Conservation (phyloP, 306 rosid species). For the Hippophae gyantsensis region DNA sequence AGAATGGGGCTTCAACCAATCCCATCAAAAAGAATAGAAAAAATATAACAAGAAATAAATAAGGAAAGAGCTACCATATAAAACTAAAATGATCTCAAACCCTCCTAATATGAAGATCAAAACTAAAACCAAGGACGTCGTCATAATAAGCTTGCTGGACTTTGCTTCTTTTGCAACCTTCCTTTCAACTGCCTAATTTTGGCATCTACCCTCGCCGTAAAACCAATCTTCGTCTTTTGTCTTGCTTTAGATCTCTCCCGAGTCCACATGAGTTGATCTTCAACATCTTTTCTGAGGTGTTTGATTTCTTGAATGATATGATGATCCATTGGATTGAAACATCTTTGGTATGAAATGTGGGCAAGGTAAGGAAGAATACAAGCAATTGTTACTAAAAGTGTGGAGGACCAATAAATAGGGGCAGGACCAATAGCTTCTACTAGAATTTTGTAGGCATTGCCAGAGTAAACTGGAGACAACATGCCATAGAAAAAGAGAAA, state of each 20-base stretch:
- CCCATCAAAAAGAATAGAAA: slow-evolving; percentile 25
- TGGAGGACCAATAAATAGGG: slow-evolving; percentile 70
- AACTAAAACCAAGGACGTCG: slow-evolving; percentile 15
- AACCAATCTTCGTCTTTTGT: slow-evolving; percentile 87
- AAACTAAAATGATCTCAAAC: slow-evolving; percentile 17
- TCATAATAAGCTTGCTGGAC: slow-evolving; percentile 23
- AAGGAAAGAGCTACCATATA: slow-evolving; percentile 22
- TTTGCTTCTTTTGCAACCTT: slow-evolving; percentile 59
- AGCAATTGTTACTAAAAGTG: slow-evolving; percentile 54
- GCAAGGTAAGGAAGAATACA: slow-evolving; percentile 82
- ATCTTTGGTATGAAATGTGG: slow-evolving; percentile 81
- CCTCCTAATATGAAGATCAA: slow-evolving; percentile 32
- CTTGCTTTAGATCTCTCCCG: slow-evolving; percentile 78
- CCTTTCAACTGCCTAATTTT: slow-evolving; percentile 71
- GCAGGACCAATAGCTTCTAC: slow-evolving; percentile 81
- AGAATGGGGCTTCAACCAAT: slow-evolving; percentile 35
- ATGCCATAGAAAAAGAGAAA: slow-evolving; percentile 71
- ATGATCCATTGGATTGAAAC: slow-evolving; percentile 76
- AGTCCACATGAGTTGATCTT: slow-evolving; percentile 80
- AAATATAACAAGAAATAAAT: slow-evolving; percentile 17
- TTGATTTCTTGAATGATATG: slow-evolving; percentile 44
- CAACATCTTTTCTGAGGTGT: slow-evolving; percentile 70
- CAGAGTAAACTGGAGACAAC: slow-evolving; percentile 42
- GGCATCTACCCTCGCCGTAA: slow-evolving; percentile 95
- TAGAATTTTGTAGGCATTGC: slow-evolving; percentile 53